Evolutionary conservation across 2,329 filamentous ascomycete species (phyloP), one percentile per base, ranked within the genome.

Genomic region (Xylaria sp.): DNA sequence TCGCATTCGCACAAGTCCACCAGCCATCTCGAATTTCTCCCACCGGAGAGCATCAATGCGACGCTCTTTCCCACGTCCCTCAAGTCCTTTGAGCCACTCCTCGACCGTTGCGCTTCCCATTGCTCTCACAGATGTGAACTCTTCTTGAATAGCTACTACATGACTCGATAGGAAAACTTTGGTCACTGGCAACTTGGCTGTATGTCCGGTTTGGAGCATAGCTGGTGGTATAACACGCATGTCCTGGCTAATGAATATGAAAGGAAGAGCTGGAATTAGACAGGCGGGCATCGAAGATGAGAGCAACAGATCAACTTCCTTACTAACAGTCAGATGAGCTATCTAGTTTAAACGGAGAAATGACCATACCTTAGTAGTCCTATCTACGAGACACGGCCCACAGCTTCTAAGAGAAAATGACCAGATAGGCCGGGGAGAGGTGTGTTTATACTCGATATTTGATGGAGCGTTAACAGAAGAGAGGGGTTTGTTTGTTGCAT

Each of bases 11-110:
- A 68, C 52, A 46, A 83, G 63, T 39, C 81, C 81, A 56, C 83
- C 83, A 46, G 84, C 79, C 4, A 75, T 72, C 70, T 90, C 89
- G 88, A 91, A 95, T 74, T 89, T 90, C 76, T 94, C 92, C 90
- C 92, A 95, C 58, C 91, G 87, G 32, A 87, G 84, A 34, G 87
- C 85, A 76, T 92, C 89, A 12, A 82, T 84, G 72, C 89, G 85
- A 57, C 84, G 80, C 66, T 88, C 83, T 72, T 87, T 87, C 10
- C 91, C 91, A 66, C 87, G 85, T 32, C 81, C 82, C 50, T 89
- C 86, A 3, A 96, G 84, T 10, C 92, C 92, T 79, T 94, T 94
- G 34, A 89, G 83, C 92, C 93, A 96, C 78, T 94, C 92, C 72
- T 93, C 90, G 4, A 87, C 85, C 12, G 90, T 87, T 48, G 90